Percentiles rank a stretch among this genome's conserved stretches.
Evolutionary conservation across 352 stramenopile species (phyloP).

Genomic region (Plasmopara viticola): DNA sequence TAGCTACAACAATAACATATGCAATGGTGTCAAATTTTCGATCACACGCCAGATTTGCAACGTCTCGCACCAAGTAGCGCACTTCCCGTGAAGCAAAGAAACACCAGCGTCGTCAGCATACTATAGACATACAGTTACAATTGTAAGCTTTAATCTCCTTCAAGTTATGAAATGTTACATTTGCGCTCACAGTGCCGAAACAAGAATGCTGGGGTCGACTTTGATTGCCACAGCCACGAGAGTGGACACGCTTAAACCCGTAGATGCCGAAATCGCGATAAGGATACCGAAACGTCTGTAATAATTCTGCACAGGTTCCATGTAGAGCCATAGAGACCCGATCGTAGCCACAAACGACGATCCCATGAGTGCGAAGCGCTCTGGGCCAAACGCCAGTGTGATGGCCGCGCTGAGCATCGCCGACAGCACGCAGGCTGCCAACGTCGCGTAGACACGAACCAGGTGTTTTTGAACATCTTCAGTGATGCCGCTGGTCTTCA

Average conservation of each 20-base stretch:
- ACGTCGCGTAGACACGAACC: conserved; percentile 64
- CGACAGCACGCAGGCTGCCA: conserved; percentile 50
- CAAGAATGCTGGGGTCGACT: conserved; percentile 69
- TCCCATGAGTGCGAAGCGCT: conserved; percentile 32
- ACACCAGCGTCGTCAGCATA: conserved; percentile 73
- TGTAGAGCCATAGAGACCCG: conserved; percentile 55
- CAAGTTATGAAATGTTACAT: background rate
- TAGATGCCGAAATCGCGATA: conserved; percentile 54
- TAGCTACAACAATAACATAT: conserved; percentile 28
- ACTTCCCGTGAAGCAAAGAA: conserved; percentile 79
- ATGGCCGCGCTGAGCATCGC: conserved; percentile 36
- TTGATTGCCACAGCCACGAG: conserved; percentile 70
- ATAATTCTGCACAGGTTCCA: conserved; percentile 48
- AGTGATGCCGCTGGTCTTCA: conserved; percentile 70
- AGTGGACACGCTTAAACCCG: conserved; percentile 64
- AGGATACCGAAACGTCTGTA: conserved; percentile 61
- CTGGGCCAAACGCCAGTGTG: conserved; percentile 34
- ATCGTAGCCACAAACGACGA: conserved; percentile 45
- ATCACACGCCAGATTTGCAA: background rate
- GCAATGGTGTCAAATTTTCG: background rate
- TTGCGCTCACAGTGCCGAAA: conserved; percentile 62
- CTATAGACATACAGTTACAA: conserved; percentile 13
- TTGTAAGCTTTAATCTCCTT: background rate
- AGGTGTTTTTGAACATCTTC: conserved; percentile 60
- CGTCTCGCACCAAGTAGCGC: conserved; percentile 52